A percentile compares a stretch with the other conserved stretches of the same genome.
These are phyloP conservation scores for Isabelozyma heimii DNA, from an alignment of 805 yeast genomes.

Conservation along the genomic window DNA sequence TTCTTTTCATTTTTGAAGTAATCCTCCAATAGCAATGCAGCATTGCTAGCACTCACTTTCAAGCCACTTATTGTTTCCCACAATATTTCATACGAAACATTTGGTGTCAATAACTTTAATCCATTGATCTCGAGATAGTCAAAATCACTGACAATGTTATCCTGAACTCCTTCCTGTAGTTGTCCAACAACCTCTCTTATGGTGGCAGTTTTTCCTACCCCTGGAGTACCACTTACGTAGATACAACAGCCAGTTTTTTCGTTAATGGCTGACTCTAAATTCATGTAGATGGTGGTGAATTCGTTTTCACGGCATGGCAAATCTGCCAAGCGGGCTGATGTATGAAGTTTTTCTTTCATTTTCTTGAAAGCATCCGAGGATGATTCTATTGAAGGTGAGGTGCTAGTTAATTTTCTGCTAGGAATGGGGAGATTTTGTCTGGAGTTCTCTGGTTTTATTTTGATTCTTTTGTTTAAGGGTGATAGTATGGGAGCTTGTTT, in stretches of 20 bases:
- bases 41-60: conserved; percentile 57
- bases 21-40: conserved; percentile 68
- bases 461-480: conserved; percentile 21
- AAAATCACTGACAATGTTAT: conserved; percentile 40
- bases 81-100: conserved; percentile 73
- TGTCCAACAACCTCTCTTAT: conserved; percentile 81
- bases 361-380: conserved; percentile 33
- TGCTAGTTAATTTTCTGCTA: neutral
- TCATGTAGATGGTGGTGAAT: conserved; percentile 64
- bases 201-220: conserved; percentile 96
- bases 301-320: conserved; percentile 88
- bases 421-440: conserved; percentile 3
- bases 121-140: conserved; percentile 88
- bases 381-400: conserved; percentile 12
- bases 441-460: conserved; percentile 21
- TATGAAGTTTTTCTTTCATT: conserved; percentile 39
- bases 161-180: conserved; percentile 38
- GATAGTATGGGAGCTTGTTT: conserved; percentile 12
- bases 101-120: conserved; percentile 75
- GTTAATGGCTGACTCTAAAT: conserved; percentile 68
- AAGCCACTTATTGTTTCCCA: conserved; percentile 72
- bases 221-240: conserved; percentile 96
- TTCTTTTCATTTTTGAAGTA: conserved; percentile 48
- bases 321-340: conserved; percentile 44
- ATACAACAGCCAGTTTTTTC: conserved; percentile 77